Percentiles rank a stretch among this genome's conserved stretches.
phyloP scores from a whole-genome alignment of 176 grass and related monocot genomes.

The Zoysia pacifica region DNA sequence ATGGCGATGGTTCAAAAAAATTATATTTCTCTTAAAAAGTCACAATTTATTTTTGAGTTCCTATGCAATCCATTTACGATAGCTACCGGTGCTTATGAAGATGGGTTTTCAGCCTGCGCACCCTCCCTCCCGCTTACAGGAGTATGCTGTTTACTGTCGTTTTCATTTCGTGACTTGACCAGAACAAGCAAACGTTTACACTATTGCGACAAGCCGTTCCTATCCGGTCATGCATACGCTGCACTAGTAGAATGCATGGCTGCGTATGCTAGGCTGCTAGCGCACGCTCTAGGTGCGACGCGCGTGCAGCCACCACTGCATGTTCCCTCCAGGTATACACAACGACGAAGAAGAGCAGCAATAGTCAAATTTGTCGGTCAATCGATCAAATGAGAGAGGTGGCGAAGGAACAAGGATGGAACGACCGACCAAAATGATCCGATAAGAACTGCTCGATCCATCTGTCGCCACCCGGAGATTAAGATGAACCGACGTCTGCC shows the following conservation, averaged over 20 bases:
- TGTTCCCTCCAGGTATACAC: not conserved
- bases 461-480: not conserved
- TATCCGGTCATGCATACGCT: not conserved
- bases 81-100: not conserved
- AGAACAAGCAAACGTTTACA: not conserved
- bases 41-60: too few relatives aligned
- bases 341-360: not conserved
- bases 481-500: not conserved
- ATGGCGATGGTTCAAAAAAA: too few relatives aligned
- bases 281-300: not conserved
- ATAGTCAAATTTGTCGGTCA: conserved; percentile 1
- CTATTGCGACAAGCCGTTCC: not conserved
- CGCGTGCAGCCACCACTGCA: not conserved
- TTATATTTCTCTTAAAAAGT: too few relatives aligned
- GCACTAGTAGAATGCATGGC: not conserved
- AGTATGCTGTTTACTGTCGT: not conserved
- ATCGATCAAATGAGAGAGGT: not conserved
- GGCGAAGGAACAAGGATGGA: not conserved
- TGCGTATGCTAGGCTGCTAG: too few relatives aligned
- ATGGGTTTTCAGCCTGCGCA: not conserved
- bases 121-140: not conserved
- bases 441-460: not conserved
- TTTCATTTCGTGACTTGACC: not conserved
- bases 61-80: not conserved
- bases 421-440: conserved; percentile 13